Conservation (phyloP, 441 rosid species). For the Pelargonium citronellum region DNA sequence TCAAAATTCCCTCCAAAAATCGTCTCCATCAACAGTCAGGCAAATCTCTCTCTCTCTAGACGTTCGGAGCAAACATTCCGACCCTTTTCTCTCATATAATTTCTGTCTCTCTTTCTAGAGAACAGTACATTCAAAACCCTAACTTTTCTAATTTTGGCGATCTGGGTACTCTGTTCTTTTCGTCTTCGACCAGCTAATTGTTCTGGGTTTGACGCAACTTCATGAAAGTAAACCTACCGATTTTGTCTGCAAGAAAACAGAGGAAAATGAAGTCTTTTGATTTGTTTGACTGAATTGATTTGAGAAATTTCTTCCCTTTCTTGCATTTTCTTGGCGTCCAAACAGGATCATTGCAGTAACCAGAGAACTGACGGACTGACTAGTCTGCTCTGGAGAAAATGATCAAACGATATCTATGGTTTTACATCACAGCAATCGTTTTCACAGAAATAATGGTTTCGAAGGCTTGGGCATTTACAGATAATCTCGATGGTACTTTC, state of each 20-base stretch:
- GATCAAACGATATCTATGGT: conserved; percentile 23
- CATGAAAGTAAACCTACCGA: neutral
- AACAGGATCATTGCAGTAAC: conserved; percentile 11
- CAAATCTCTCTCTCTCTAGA: neutral
- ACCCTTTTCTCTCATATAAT: neutral
- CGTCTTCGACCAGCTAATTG: neutral
- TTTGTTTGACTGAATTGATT: neutral
- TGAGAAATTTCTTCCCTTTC: conserved; percentile 6
- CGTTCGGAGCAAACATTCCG: neutral
- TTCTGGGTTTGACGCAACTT: neutral
- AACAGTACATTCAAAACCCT: neutral
- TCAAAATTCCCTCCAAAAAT: conserved; percentile 1
- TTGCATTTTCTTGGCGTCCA: conserved; percentile 22
- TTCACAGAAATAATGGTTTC: conserved; percentile 34
- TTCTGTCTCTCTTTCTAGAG: neutral
- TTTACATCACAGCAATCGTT: conserved; percentile 23
- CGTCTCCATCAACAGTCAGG: neutral
- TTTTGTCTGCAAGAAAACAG: neutral
- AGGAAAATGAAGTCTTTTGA: neutral
- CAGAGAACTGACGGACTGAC: conserved; percentile 13
- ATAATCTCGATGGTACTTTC: conserved; percentile 60
- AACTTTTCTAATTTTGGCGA: neutral
- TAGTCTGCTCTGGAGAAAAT: conserved; percentile 22
- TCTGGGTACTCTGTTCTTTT: neutral
- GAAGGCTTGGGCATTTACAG: conserved; percentile 43